Conservation (phyloP, 768 basidiomycete genomes). For the Grammothele lineata region DNA sequence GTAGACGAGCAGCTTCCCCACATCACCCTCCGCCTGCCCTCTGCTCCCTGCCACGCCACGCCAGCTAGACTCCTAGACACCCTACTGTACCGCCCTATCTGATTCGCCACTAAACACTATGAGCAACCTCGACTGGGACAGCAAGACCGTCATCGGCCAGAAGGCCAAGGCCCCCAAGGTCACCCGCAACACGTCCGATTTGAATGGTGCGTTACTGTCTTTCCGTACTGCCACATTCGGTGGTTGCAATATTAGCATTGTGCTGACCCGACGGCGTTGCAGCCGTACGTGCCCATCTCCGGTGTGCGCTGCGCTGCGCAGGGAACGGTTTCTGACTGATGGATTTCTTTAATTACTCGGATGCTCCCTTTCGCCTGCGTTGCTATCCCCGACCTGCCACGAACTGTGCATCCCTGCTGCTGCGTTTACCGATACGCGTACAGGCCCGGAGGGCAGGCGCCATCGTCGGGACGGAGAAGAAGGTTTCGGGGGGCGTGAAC, state of each 20-base stretch:
- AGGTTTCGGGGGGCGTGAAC: constrained; percentile 62
- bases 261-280: constrained; percentile 16
- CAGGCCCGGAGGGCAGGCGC: constrained; percentile 76
- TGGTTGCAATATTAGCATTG: no score
- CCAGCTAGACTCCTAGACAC: neutral
- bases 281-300: no score
- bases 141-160: constrained; percentile 66
- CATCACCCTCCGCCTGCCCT: constrained; percentile 14
- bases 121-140: constrained; percentile 60
- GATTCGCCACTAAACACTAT: constrained; percentile 16
- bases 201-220: constrained; percentile 43
- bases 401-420: constrained; percentile 14
- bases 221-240: no score
- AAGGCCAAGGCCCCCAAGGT: constrained; percentile 62
- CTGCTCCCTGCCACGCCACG: constrained; percentile 1
- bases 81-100: neutral
- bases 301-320: neutral
- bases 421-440: neutral
- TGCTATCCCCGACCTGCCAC: constrained; percentile 46
- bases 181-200: constrained; percentile 54
- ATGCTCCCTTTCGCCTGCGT: no score
- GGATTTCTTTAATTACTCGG: no score
- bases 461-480: constrained; percentile 82
- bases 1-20: constrained; percentile 12
- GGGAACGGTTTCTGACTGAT: no score